Conservation (phyloP, 2,329 filamentous ascomycete species). For the Torrubiella hemipterigena region DNA sequence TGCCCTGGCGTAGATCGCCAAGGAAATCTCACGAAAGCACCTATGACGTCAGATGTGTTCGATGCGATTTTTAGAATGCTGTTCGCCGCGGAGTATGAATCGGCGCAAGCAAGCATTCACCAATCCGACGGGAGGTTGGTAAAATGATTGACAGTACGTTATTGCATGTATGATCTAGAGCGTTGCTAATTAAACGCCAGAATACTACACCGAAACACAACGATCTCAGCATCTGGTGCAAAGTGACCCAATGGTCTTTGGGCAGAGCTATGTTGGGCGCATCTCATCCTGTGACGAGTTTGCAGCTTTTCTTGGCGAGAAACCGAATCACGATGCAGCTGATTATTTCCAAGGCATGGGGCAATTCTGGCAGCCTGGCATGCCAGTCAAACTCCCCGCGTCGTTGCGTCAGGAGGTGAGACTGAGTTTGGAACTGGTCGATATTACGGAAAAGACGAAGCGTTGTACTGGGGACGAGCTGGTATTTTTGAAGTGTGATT, state of each 20-base stretch:
- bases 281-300: conserved; percentile 1
- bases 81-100: conserved; percentile 1
- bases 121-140: conserved; percentile 2
- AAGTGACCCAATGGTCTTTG: conserved; percentile 1
- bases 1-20: conserved; percentile 1
- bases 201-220: conserved; percentile 2
- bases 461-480: background rate
- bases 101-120: background rate
- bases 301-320: conserved; percentile 1
- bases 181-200: background rate
- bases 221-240: conserved; percentile 2
- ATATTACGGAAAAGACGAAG: background rate
- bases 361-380: conserved; percentile 1
- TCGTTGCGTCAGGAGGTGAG: background rate
- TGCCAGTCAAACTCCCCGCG: conserved; percentile 2
- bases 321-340: conserved; percentile 1
- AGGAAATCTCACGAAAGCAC: background rate
- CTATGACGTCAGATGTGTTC: conserved; percentile 1
- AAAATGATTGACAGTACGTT: conserved; percentile 2
- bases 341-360: conserved; percentile 4
- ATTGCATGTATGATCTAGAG: background rate
- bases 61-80: conserved; percentile 1
- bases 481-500: background rate
- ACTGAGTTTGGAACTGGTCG: background rate
- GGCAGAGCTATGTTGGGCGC: conserved; percentile 3